Evolutionary conservation across 2,329 filamentous ascomycete species (phyloP).

Genomic region (Acrocalymma vagum): DNA sequence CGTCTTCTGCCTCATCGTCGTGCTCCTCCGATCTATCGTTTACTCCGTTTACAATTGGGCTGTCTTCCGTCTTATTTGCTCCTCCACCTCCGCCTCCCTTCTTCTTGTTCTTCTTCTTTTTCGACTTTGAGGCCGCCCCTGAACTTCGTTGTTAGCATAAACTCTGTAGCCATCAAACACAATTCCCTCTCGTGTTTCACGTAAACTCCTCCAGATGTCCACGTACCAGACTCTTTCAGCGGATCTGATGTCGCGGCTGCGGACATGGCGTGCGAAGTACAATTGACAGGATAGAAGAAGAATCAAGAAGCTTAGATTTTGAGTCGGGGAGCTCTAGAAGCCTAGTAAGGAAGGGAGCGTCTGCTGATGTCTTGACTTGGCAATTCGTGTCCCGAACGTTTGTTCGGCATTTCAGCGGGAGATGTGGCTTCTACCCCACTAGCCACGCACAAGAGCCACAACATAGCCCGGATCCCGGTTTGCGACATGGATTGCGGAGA

Average conservation of each 20-base stretch:
- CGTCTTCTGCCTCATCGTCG: constrained; percentile 33
- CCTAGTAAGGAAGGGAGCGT: constrained; percentile 31
- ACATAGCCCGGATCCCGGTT: too few species aligned
- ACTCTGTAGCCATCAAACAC: constrained; percentile 2
- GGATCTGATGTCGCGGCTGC: constrained; percentile 34
- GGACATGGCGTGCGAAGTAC: constrained; percentile 35
- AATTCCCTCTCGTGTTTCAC: constrained; percentile 9
- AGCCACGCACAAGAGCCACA: constrained; percentile 33
- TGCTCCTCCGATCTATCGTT: constrained; percentile 30
- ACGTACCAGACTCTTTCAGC: constrained; percentile 46
- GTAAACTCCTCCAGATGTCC: constrained; percentile 30
- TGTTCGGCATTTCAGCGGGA: constrained; percentile 30
- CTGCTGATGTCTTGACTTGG: constrained; percentile 41
- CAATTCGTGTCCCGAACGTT: constrained; percentile 45
- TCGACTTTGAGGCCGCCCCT: constrained; percentile 45
- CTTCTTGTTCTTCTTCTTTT: constrained; percentile 53
- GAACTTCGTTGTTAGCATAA: constrained; percentile 22
- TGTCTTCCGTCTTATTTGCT: constrained; percentile 37
- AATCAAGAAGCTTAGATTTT: constrained; percentile 6
- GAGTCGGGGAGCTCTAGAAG: constrained; percentile 8
- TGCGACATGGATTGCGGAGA: too few species aligned
- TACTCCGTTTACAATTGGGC: too few species aligned
- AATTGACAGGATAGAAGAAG: constrained; percentile 16
- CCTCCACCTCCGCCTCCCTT: constrained; percentile 32
- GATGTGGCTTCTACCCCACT: constrained; percentile 29